Evolutionary conservation across 495 filamentous ascomycete genomes (phyloP).

Genomic region (Daldinia decipiens): DNA sequence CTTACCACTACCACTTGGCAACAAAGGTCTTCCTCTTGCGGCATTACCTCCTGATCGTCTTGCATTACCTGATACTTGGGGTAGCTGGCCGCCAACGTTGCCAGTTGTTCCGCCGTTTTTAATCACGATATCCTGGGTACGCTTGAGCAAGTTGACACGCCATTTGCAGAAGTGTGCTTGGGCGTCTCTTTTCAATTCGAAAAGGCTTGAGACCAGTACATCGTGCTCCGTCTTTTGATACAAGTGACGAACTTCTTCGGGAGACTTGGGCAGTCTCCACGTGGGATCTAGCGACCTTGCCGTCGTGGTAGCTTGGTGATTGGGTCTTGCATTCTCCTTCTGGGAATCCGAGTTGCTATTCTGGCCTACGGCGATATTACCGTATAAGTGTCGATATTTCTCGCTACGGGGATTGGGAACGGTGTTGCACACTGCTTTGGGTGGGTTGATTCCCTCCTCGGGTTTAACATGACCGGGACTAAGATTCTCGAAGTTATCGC

Average conservation of each 20-base stretch:
- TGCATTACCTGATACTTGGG: slow-evolving; percentile 38
- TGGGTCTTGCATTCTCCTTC: slow-evolving; percentile 29
- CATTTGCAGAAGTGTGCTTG: slow-evolving; percentile 58
- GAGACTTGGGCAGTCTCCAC: slow-evolving; percentile 34
- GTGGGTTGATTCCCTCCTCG: slow-evolving; percentile 39
- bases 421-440: slow-evolving; percentile 19
- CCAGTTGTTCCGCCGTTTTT: slow-evolving; percentile 45
- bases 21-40: slow-evolving; percentile 37
- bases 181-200: slow-evolving; percentile 57
- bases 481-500: slow-evolving; percentile 57
- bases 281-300: slow-evolving; percentile 3
- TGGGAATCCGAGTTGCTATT: neutral
- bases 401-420: slow-evolving; percentile 43
- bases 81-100: slow-evolving; percentile 29
- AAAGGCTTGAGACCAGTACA: slow-evolving; percentile 45
- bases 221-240: slow-evolving; percentile 43
- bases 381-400: slow-evolving; percentile 41
- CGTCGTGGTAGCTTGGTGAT: slow-evolving; percentile 8
- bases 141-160: slow-evolving; percentile 51
- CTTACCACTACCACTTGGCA: slow-evolving; percentile 48
- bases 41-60: slow-evolving; percentile 34
- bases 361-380: slow-evolving; percentile 16
- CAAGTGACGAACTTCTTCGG: slow-evolving; percentile 24
- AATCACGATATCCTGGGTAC: slow-evolving; percentile 56
- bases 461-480: slow-evolving; percentile 25